Evolutionary conservation across 1,139 yeast genomes (phyloP).

Genomic region (Yamadazyma dendronema): DNA sequence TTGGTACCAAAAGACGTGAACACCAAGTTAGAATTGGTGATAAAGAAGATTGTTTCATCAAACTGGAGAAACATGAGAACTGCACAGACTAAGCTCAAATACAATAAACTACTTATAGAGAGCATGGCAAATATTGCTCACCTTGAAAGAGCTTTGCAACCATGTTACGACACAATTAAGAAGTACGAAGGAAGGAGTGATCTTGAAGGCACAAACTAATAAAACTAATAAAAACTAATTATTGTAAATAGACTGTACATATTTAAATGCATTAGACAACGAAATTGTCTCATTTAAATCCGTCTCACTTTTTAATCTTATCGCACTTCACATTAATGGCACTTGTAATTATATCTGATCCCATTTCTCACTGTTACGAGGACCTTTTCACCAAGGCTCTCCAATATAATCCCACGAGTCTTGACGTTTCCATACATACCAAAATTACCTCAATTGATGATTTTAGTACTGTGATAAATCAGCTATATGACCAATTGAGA

Average conservation of each 20-base stretch:
- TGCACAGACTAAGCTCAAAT: slow-evolving; percentile 1
- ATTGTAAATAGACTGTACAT: too few relatives aligned
- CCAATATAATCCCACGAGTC: slow-evolving; percentile 3
- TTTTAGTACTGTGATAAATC: slow-evolving; percentile 27
- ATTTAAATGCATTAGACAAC: too few relatives aligned
- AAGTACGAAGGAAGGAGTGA: neutral
- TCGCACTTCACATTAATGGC: slow-evolving; percentile 9
- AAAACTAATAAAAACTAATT: too few relatives aligned
- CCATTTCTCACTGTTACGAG: slow-evolving; percentile 23
- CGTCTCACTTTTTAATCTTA: neutral
- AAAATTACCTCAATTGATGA: slow-evolving; percentile 19
- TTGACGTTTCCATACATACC: slow-evolving; percentile 26
- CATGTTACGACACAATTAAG: neutral
- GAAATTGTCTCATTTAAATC: too few relatives aligned
- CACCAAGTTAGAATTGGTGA: neutral
- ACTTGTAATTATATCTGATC: slow-evolving; percentile 21
- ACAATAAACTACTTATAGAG: slow-evolving; percentile 1
- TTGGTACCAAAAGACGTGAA: neutral
- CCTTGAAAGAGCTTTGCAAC: neutral
- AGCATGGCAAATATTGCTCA: neutral
- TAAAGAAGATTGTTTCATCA: slow-evolving; percentile 2
- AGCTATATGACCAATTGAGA: slow-evolving; percentile 27
- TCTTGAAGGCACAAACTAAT: too few relatives aligned
- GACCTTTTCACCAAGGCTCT: slow-evolving; percentile 20
- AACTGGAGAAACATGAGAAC: slow-evolving; percentile 7